A percentile compares a stretch with the other conserved stretches of the same genome.
These are phyloP conservation scores for Euptelea pleiosperma DNA, from an alignment of 164 flowering plant genomes.

Conservation along the genomic window DNA sequence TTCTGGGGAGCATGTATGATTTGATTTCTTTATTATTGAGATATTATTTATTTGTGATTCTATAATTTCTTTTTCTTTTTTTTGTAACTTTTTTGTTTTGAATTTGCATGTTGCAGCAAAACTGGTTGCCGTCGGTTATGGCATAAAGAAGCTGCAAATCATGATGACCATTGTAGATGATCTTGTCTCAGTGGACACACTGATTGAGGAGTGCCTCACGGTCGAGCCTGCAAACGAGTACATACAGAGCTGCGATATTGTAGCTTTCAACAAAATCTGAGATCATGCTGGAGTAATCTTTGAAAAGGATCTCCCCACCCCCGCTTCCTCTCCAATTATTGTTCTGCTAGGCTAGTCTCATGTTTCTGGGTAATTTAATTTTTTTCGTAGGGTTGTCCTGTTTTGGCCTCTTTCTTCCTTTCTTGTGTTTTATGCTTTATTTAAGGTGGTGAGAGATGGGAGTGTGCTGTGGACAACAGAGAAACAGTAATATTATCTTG, in stretches of 20 bases:
- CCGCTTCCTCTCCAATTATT: too few species aligned
- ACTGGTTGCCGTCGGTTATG: constrained; percentile 86
- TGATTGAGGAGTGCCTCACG: constrained; percentile 76
- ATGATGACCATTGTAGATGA: constrained; percentile 93
- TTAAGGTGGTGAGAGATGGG: too few species aligned
- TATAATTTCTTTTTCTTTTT: background rate
- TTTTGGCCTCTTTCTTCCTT: too few species aligned
- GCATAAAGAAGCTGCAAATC: constrained; percentile 86
- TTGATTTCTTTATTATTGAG: background rate
- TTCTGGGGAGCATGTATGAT: constrained; percentile 55
- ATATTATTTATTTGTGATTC: background rate
- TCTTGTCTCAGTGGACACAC: constrained; percentile 78
- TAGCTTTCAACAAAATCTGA: constrained; percentile 92
- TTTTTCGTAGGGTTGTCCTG: too few species aligned
- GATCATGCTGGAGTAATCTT: background rate
- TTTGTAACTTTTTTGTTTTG: background rate
- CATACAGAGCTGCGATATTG: constrained; percentile 92
- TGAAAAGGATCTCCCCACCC: too few species aligned
- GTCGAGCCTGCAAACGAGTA: constrained; percentile 73
- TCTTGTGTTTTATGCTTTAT: too few species aligned
- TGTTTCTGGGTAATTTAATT: too few species aligned
- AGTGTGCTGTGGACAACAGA: too few species aligned
- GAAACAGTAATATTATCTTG: too few species aligned
- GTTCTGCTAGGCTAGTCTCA: too few species aligned
- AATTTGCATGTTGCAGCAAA: constrained; percentile 51